phyloP scores from a whole-genome alignment of 1,139 yeast genomes.

The Geotrichum europaeum region DNA sequence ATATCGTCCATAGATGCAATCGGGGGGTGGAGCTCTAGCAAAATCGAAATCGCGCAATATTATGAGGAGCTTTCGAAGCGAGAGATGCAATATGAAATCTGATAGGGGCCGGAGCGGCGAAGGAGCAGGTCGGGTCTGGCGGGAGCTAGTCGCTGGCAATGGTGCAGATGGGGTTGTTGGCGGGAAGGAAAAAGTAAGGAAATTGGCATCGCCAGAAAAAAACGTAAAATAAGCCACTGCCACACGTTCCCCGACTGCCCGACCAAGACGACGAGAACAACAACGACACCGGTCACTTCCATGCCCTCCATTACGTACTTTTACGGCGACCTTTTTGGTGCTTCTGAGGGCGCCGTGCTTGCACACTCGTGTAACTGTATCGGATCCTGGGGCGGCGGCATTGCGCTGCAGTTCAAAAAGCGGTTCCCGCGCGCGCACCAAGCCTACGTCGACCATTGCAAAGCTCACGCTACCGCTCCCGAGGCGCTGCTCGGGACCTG shows the following conservation, averaged over 20 bases:
- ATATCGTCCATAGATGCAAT: constrained; percentile 17
- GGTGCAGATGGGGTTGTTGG: background rate
- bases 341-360: constrained; percentile 39
- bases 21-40: background rate
- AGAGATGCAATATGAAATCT: background rate
- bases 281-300: constrained; percentile 4
- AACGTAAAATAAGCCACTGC: background rate
- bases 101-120: background rate
- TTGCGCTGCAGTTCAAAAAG: constrained; percentile 50
- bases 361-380: constrained; percentile 77
- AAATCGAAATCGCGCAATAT: background rate
- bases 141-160: background rate
- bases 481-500: constrained; percentile 48
- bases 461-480: constrained; percentile 24
- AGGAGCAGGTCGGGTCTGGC: background rate
- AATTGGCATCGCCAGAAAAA: background rate
- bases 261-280: background rate
- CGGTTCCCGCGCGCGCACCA: constrained; percentile 49
- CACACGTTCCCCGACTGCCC: background rate
- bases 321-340: constrained; percentile 54
- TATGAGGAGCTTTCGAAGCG: background rate
- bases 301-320: constrained; percentile 41
- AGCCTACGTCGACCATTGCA: constrained; percentile 47
- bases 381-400: constrained; percentile 85
- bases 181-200: background rate